A percentile compares a stretch with the other conserved stretches of the same genome.
Evolutionary conservation across 805 yeast genomes (phyloP).

Genomic region (Sporopachydermia quercuum): DNA sequence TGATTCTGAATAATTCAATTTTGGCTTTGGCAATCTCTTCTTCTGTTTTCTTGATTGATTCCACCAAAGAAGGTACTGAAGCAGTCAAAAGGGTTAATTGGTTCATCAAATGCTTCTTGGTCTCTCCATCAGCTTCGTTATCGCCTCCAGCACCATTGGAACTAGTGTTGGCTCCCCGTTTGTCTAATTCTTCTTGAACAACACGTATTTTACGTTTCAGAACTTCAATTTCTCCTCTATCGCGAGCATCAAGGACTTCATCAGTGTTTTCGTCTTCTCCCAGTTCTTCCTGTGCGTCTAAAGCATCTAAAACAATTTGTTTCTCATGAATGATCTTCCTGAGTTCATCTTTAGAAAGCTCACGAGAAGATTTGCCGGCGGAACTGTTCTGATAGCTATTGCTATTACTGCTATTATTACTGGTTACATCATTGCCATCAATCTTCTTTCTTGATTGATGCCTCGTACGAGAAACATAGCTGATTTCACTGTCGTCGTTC

Average conservation of each 20-base stretch:
- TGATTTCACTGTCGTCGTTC: slow-evolving; percentile 56
- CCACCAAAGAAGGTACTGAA: slow-evolving; percentile 55
- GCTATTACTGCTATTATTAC: background rate
- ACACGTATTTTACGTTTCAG: slow-evolving; percentile 44
- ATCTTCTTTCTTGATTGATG: slow-evolving; percentile 32
- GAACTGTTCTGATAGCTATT: background rate
- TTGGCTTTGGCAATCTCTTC: slow-evolving; percentile 52
- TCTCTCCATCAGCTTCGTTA: slow-evolving; percentile 23
- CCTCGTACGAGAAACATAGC: slow-evolving; percentile 47
- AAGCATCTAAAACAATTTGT: slow-evolving; percentile 51
- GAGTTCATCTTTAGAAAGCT: slow-evolving; percentile 33
- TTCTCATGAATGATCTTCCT: slow-evolving; percentile 58
- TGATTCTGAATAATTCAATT: slow-evolving; percentile 43
- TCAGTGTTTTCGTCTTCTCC: slow-evolving; percentile 21
- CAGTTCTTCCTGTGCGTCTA: slow-evolving; percentile 42
- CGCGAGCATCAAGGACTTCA: slow-evolving; percentile 21
- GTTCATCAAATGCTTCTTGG: slow-evolving; percentile 32
- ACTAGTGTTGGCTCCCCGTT: slow-evolving; percentile 10
- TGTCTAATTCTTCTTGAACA: slow-evolving; percentile 23
- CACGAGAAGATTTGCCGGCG: slow-evolving; percentile 3
- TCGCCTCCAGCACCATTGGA: slow-evolving; percentile 17
- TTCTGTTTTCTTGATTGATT: slow-evolving; percentile 48
- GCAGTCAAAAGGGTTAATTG: slow-evolving; percentile 53
- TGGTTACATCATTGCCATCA: slow-evolving; percentile 6
- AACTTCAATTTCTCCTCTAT: slow-evolving; percentile 42